Evolutionary conservation across 1,139 yeast species (phyloP), one percentile per base, ranked within the genome.

Genomic region (Geotrichum restrictum): DNA sequence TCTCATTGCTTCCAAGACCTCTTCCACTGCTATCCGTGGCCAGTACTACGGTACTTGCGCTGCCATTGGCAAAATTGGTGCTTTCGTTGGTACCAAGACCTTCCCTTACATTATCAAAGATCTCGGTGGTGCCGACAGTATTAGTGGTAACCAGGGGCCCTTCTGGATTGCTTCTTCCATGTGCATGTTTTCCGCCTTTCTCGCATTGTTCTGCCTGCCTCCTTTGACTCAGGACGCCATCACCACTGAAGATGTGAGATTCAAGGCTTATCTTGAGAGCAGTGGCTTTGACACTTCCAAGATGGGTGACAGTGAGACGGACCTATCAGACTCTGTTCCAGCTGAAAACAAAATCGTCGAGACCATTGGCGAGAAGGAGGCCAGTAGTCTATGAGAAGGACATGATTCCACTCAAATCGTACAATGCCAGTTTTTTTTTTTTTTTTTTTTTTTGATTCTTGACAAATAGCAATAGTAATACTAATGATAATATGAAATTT

Each of bases 21-120:
- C 84, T 49, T 86, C 96, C 42, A 85, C 96, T 14, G 82, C 95
- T 27, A 79, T 89, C 53, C 82, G 97, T 73, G 97, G 97, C 56
- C 87, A 85, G 63, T 87, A 86, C 71, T 91, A 91, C 67, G 94
- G 94, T 61, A 77, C 88, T 61, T 93, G 95, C 45, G 96, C 97
- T 55, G 82, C 81, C 3, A 62, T 76, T 44, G 82, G 82, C 50
- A 78, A 78, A 60, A 76, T 77, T 11, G 83, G 82, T 45, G 82
- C 82, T 3, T 81, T 77, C 21, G 72, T 75, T 45, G 97, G 97
- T 56, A 83, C 94, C 45, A 88, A 84, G 69, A 83, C 85, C 29
- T 91, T 91, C 80, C 96, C 96, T 45, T 77, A 79, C 49, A 80
- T 85, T 58, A 80, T 82, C 59, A 67, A 69, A 50, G 73, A 73